A percentile compares a stretch with the other conserved stretches of the same genome.
These are phyloP conservation scores for Russula abietina DNA, from an alignment of 768 basidiomycete genomes.

Conservation along the genomic window DNA sequence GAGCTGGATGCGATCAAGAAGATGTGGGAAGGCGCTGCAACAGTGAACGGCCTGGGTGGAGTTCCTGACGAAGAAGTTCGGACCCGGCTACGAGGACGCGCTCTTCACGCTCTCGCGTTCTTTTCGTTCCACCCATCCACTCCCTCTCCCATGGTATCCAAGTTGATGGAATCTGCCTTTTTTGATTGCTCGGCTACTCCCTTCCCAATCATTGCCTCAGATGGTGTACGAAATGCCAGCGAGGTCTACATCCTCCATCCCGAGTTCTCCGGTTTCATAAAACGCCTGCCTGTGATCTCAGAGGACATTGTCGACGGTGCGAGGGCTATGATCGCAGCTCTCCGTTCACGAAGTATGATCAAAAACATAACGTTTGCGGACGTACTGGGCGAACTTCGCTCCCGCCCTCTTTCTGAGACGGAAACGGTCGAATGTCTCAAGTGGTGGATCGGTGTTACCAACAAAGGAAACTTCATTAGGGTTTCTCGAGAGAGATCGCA, in stretches of 20 bases:
- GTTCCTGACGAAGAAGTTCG: too few relatives aligned
- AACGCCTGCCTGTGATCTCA: conserved; percentile 69
- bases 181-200: conserved; percentile 53
- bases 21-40: too few relatives aligned
- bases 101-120: conserved; percentile 77
- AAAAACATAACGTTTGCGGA: conserved; percentile 75
- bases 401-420: conserved; percentile 58
- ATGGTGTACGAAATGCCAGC: conserved; percentile 59
- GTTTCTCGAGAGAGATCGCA: conserved; percentile 43
- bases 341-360: conserved; percentile 61
- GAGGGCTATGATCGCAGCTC: conserved; percentile 49
- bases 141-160: conserved; percentile 73
- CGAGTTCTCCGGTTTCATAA: conserved; percentile 67
- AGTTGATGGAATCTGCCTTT: conserved; percentile 67
- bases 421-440: conserved; percentile 65
- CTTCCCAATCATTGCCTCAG: conserved; percentile 69
- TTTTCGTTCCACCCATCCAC: conserved; percentile 88
- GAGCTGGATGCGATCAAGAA: too few relatives aligned
- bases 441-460: too few relatives aligned
- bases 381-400: conserved; percentile 69
- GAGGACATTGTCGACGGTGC: conserved; percentile 52
- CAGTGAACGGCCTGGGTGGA: too few relatives aligned
- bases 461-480: too few relatives aligned
- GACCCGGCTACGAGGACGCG: conserved; percentile 49
- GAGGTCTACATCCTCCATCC: conserved; percentile 72